Conservation (phyloP, 2,329 filamentous ascomycete species). For the Daldinia sp. region DNA sequence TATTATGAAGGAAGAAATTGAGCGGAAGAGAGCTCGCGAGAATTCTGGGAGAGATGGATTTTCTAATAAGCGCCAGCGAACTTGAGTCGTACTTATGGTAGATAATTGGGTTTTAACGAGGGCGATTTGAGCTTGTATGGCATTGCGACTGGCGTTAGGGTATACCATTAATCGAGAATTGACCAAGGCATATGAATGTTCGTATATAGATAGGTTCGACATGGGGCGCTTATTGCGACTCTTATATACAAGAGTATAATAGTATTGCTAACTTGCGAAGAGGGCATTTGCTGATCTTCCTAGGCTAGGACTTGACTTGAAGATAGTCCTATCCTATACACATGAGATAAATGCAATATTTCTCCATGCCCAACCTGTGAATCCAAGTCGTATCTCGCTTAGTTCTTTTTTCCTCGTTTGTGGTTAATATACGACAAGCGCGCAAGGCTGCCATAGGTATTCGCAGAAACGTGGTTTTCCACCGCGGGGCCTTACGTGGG, state of each 20-base stretch:
- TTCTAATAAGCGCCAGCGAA: conserved; percentile 61
- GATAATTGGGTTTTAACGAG: not conserved
- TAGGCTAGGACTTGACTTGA: not conserved
- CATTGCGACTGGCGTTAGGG: conserved; percentile 40
- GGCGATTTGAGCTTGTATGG: conserved; percentile 16
- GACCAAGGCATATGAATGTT: not conserved
- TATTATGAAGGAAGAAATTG: conserved; percentile 88
- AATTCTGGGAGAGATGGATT: conserved; percentile 54
- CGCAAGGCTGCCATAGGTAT: not conserved
- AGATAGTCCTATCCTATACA: not conserved
- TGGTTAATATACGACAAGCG: not conserved
- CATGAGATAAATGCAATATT: not conserved
- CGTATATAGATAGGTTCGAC: too few relatives aligned
- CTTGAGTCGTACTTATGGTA: conserved; percentile 37
- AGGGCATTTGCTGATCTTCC: not conserved
- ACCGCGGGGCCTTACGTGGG: conserved; percentile 22
- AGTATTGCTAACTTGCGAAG: not conserved
- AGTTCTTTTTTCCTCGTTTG: not conserved
- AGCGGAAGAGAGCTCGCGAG: conserved; percentile 69
- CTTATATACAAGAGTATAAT: not conserved
- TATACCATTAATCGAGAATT: conserved; percentile 27
- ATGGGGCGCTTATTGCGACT: not conserved
- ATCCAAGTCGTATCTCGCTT: not conserved
- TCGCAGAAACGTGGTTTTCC: not conserved
- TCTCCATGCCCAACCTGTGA: not conserved